These are phyloP conservation scores for Pneumocystis carinii DNA, from an alignment of 1,139 yeast genomes.

Conservation along the genomic window DNA sequence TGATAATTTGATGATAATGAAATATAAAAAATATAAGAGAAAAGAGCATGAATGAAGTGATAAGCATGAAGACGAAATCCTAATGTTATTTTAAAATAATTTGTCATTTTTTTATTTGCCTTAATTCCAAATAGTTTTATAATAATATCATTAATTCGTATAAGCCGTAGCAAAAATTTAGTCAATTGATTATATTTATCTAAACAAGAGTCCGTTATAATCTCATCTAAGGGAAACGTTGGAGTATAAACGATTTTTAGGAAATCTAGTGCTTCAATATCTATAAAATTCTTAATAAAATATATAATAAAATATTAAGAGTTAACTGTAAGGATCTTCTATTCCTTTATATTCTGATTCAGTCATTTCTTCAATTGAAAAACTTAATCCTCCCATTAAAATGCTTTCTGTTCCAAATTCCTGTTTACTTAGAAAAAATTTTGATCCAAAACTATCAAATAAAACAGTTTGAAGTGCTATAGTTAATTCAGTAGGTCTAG, in stretches of 20 bases:
- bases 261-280: background rate
- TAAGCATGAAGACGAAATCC: background rate
- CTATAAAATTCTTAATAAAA: background rate
- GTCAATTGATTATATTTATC: background rate
- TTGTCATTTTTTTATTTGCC: background rate
- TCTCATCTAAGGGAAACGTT: background rate
- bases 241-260: constrained; percentile 1
- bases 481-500: background rate
- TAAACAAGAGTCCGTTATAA: background rate
- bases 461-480: background rate
- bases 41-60: background rate
- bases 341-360: background rate
- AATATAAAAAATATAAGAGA: background rate
- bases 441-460: background rate
- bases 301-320: constrained; percentile 1
- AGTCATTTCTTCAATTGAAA: background rate
- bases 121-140: background rate
- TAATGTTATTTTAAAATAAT: background rate
- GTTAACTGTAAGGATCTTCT: background rate
- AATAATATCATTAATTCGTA: background rate
- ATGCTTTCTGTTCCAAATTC: background rate
- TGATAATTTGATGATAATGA: background rate
- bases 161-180: background rate
- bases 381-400: background rate
- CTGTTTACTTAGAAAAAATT: background rate